A percentile compares a stretch with the other conserved stretches of the same genome.
Evolutionary conservation across 23 red algal genomes (phyloP).

Genomic region (Gracilariopsis chorda): DNA sequence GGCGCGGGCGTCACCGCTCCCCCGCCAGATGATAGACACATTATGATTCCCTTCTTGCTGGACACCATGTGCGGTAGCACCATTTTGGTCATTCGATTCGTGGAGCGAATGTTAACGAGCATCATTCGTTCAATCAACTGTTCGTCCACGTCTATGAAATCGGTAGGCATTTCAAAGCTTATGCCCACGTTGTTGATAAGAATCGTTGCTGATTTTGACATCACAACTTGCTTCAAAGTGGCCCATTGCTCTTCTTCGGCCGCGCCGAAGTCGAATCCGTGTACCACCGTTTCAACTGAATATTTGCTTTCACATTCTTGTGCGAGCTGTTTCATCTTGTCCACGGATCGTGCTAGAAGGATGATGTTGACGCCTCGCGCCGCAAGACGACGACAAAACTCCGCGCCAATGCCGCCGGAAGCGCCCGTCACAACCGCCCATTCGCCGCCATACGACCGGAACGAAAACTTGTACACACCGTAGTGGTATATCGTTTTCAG

Average conservation of each 20-base stretch:
- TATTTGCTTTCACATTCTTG: not conserved
- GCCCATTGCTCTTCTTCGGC: constrained; percentile 55
- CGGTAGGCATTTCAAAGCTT: constrained; percentile 87
- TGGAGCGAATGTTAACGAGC: constrained; percentile 72
- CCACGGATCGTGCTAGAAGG: constrained; percentile 82
- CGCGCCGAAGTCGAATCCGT: constrained; percentile 82
- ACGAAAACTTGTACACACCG: constrained; percentile 10
- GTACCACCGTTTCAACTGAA: constrained; percentile 44
- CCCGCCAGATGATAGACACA: constrained; percentile 82
- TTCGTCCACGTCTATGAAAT: constrained; percentile 84
- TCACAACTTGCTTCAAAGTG: not conserved
- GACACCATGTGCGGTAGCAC: constrained; percentile 77
- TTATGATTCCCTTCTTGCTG: constrained; percentile 38
- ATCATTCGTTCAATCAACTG: constrained; percentile 77
- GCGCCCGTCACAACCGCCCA: constrained; percentile 99
- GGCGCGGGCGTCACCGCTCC: constrained; percentile 81
- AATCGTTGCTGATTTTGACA: not conserved
- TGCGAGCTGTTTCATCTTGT: constrained; percentile 61
- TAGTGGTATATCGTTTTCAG: constrained; percentile 1
- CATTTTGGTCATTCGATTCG: constrained; percentile 72
- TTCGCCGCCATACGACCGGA: constrained; percentile 30
- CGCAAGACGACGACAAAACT: constrained; percentile 73
- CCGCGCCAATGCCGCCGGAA: constrained; percentile 89
- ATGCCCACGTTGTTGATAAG: constrained; percentile 98
- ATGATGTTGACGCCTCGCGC: constrained; percentile 72